Base-by-base conservation (phyloP, 2,329 filamentous ascomycete species). In the Ambrosiella xylebori region DNA sequence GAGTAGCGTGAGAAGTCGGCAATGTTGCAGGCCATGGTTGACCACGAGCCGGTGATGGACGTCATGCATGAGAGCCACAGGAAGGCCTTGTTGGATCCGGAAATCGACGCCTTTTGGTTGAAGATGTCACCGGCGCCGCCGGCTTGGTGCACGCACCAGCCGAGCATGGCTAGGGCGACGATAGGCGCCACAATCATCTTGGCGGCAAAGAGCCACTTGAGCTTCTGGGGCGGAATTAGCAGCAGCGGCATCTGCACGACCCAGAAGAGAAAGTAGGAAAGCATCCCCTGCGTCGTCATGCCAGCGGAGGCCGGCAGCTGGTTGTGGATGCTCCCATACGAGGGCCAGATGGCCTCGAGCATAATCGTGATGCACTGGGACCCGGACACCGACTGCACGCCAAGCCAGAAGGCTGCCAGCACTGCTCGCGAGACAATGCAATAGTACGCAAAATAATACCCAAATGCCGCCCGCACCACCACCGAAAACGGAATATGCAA, bases 21-120 rank as follows among this genome's bases (percentile, higher is more conserved):
- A 65, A 76, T 76, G 64, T 78, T 78, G 58, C 76, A 71, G 1
- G 74, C 73, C 59, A 75, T 68, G 27, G 71, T 73, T 11, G 68
- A 71, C 65, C 75, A 77, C 8, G 74, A 70, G 15, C 75, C 74
- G 19, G 74, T 75, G 38, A 76, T 73, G 12, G 69, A 71, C 45
- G 73, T 74, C 57, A 75, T 64, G 2, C 70, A 71, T 2, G 72
- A 71, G 17, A 75, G 62, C 13, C 67, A 69, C 9, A 69, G 66
- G 4, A 69, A 70, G 19, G 71, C 71, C 66, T 71, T 73, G 37
- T 57, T 58, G 37, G 44, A 45, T 47, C 73, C 73, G 1, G 66
- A 65, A 63, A 61, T 67, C 3, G 55, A 50, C 8, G 58, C 41
- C 44, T 60, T 55, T 15, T 60, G 58, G 45, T 60, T 12, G 35